A percentile compares a stretch with the other conserved stretches of the same genome.
These are phyloP conservation scores for Mycena amicta DNA, from an alignment of 768 basidiomycete species.

Conservation along the genomic window DNA sequence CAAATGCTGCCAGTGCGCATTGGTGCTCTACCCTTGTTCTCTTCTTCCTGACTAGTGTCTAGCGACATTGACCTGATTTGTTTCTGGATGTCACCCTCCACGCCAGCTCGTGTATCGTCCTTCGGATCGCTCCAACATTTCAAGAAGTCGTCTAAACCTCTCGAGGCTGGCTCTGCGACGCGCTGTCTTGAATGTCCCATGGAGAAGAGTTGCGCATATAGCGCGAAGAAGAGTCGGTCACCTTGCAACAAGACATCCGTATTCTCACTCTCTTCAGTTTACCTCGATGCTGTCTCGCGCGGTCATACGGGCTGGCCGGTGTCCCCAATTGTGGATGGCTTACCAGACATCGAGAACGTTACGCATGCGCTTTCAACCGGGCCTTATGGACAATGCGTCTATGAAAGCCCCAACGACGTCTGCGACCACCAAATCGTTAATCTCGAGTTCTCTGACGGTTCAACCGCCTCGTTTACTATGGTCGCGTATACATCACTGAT, in stretches of 20 bases:
- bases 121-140: constrained; percentile 89
- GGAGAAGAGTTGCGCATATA: constrained; percentile 78
- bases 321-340: constrained; percentile 69
- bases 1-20: constrained; percentile 80
- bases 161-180: constrained; percentile 62
- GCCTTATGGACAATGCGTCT: constrained; percentile 83
- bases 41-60: background rate
- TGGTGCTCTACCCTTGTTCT: too few relatives aligned
- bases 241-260: constrained; percentile 5
- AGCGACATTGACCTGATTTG: constrained; percentile 88
- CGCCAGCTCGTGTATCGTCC: constrained; percentile 72
- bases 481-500: constrained; percentile 79
- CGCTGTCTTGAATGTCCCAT: constrained; percentile 79
- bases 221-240: constrained; percentile 77
- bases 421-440: constrained; percentile 93
- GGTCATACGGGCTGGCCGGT: constrained; percentile 68
- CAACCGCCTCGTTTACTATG: constrained; percentile 89
- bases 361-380: constrained; percentile 68
- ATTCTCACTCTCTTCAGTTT: constrained; percentile 50
- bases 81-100: constrained; percentile 70
- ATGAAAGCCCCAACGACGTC: constrained; percentile 84
- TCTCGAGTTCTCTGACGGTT: constrained; percentile 79
- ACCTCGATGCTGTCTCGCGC: constrained; percentile 70
- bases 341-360: constrained; percentile 87
- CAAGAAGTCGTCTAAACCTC: constrained; percentile 70